Conservation (phyloP, 352 stramenopile genomes). For the Blastocystis hominis region DNA sequence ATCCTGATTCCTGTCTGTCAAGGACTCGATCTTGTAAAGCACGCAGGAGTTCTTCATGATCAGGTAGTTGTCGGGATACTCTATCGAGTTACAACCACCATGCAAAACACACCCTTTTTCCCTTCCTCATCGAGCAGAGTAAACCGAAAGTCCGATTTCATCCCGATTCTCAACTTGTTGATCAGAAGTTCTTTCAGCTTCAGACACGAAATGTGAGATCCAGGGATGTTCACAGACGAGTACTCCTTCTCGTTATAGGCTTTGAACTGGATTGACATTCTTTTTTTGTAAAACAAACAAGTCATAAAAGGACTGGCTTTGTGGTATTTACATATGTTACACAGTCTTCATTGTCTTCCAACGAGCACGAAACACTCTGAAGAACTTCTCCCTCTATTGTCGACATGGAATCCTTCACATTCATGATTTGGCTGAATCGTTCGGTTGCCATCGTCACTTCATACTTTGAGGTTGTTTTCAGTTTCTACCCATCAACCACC, state of each 20-base stretch:
- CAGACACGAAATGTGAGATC: neutral
- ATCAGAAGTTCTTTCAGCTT: constrained; percentile 41
- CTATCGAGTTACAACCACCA: neutral
- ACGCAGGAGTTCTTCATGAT: constrained; percentile 47
- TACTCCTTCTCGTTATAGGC: constrained; percentile 14
- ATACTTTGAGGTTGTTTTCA: neutral
- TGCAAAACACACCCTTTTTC: neutral
- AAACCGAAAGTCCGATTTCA: constrained; percentile 29
- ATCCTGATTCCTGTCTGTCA: neutral
- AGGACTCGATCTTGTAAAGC: neutral
- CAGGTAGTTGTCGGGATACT: constrained; percentile 5
- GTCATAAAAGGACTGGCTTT: neutral
- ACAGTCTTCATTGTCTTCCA: neutral
- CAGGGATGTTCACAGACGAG: neutral
- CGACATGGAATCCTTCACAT: constrained; percentile 38
- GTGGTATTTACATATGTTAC: neutral
- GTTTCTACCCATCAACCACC: neutral
- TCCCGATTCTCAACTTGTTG: constrained; percentile 14
- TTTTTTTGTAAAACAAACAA: constrained; percentile 25
- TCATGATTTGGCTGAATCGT: constrained; percentile 6
- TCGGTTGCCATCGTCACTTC: neutral
- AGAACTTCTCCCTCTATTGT: constrained; percentile 14
- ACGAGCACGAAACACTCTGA: neutral
- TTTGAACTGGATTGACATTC: constrained; percentile 36
- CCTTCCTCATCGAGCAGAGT: constrained; percentile 3